A percentile compares a stretch with the other conserved stretches of the same genome.
These are phyloP conservation scores for Suhomyces kunorum DNA, from an alignment of 1,139 yeast genomes.

Conservation along the genomic window DNA sequence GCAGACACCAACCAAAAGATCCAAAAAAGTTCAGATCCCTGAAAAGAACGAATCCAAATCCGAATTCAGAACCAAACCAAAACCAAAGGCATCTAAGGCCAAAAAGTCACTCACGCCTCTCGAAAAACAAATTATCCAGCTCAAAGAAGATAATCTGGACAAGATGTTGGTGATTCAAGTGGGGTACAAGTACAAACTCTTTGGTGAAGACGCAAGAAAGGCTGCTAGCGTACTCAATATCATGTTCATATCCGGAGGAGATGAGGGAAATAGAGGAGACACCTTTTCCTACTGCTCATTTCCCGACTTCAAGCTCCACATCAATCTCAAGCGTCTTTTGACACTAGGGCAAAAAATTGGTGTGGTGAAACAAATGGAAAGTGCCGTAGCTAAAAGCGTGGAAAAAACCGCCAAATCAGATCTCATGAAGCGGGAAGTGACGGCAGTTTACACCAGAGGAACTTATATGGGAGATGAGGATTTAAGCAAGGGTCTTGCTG, in stretches of 20 bases:
- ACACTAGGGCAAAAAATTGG: slow-evolving; percentile 76
- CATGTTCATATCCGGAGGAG: slow-evolving; percentile 67
- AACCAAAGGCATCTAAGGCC: slow-evolving; percentile 7
- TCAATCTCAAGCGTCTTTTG: slow-evolving; percentile 69
- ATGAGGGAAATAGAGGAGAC: slow-evolving; percentile 44
- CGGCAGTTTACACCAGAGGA: slow-evolving; percentile 78
- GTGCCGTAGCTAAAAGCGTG: slow-evolving; percentile 63
- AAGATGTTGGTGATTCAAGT: slow-evolving; percentile 79
- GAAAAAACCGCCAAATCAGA: slow-evolving; percentile 47
- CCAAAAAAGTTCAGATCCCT: neutral
- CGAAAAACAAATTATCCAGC: slow-evolving; percentile 70
- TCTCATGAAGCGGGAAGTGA: slow-evolving; percentile 67
- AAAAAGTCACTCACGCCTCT: slow-evolving; percentile 58
- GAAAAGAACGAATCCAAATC: neutral
- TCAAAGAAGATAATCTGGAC: slow-evolving; percentile 62
- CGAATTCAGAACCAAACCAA: slow-evolving; percentile 1
- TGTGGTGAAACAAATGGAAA: slow-evolving; percentile 81
- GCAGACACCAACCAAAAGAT: neutral
- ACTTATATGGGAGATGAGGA: slow-evolving; percentile 73
- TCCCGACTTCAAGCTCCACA: slow-evolving; percentile 72
- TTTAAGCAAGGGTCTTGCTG: slow-evolving; percentile 15
- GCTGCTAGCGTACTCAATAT: slow-evolving; percentile 70
- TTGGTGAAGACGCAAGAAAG: slow-evolving; percentile 76
- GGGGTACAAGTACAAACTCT: slow-evolving; percentile 87
- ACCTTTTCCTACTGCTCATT: slow-evolving; percentile 82